Percentiles rank a stretch among this genome's conserved stretches.
Evolutionary conservation across 306 rosid species (phyloP).

Genomic region (Oxytropis ochrocephala): DNA sequence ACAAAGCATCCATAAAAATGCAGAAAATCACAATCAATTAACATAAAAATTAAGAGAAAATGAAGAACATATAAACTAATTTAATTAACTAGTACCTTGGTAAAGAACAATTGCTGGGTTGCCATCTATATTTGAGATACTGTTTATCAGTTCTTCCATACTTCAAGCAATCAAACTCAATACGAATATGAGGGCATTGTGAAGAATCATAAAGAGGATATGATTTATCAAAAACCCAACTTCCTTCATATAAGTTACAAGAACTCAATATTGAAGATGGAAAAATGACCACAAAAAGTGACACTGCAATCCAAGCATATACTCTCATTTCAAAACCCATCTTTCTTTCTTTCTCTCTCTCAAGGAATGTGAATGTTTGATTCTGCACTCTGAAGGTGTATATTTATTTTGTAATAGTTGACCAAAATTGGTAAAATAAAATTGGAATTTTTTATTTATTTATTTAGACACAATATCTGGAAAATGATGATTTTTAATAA

Average conservation of each 20-base stretch:
- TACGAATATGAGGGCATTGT: slow-evolving; percentile 40
- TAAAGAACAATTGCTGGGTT: slow-evolving; percentile 40
- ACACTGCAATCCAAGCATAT: neutral
- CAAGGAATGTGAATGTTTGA: neutral
- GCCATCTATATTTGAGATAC: slow-evolving; percentile 67
- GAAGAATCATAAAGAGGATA: slow-evolving; percentile 59
- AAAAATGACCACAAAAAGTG: neutral
- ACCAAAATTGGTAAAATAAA: neutral
- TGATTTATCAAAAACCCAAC: slow-evolving; percentile 41
- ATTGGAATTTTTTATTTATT: neutral
- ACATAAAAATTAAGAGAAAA: neutral
- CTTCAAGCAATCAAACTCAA: slow-evolving; percentile 47
- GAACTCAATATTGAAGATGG: neutral
- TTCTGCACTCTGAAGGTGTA: neutral
- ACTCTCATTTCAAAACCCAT: neutral
- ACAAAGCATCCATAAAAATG: neutral
- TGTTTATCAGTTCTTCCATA: slow-evolving; percentile 41
- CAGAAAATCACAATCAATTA: neutral
- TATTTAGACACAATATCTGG: too few relatives aligned
- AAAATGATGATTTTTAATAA: too few relatives aligned
- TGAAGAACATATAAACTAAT: neutral
- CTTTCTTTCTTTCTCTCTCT: neutral
- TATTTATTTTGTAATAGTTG: neutral
- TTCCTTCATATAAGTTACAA: slow-evolving; percentile 50
- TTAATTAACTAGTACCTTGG: slow-evolving; percentile 42